Evolutionary conservation across 2,329 filamentous ascomycete species (phyloP), one percentile per base, ranked within the genome.

Genomic region (Byssochlamys sp.): DNA sequence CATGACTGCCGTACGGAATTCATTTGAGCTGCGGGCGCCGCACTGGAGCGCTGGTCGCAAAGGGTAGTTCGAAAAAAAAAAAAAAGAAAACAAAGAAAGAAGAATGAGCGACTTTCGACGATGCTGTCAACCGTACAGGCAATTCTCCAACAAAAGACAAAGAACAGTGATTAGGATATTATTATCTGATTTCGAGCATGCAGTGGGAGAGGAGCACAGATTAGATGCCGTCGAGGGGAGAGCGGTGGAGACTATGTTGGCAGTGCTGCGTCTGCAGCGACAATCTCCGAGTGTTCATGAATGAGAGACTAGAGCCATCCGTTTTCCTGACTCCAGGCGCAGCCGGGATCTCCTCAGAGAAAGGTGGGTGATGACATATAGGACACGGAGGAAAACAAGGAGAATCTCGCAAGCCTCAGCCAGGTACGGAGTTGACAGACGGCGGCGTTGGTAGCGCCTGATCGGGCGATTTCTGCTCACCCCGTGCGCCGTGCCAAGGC

Each of bases 1-100:
- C 79, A 81, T 65, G 79, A 80, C 71, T 85, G 81, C 62, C 82
- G 80, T 64, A 83, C 76, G 60, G 80, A 75, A 68, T 84, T 77
- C 78, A 84, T 84, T 58, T 64, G 63, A 57, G 58, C 52, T 60
- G 57, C 52, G 63, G 31, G 14, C 28, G 19, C 25, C 28, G 52
- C 52, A 53, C 52, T 12, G 29, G 25, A 27, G 52, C 52, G 29
- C 52, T 53, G 25, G 12, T 27, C 28, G 19, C 28, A 12, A 27
- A 27, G 11, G 6, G 45, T 11, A 19, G 45, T 50, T 19, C 19
- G 19, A 19, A 19, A 19, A 19, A 19, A 19, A 19, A 26, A 49
- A 49, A 4, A 49, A 49, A 28, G 9, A 26, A 51, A 51, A 51
- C 49, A 51, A 51, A 14, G 27, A 51, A 51, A 28, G 27, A 26